A percentile compares a stretch with the other conserved stretches of the same genome.
Conservation (phyloP, 495 filamentous ascomycete species). For the Durotheca rogersii region DNA sequence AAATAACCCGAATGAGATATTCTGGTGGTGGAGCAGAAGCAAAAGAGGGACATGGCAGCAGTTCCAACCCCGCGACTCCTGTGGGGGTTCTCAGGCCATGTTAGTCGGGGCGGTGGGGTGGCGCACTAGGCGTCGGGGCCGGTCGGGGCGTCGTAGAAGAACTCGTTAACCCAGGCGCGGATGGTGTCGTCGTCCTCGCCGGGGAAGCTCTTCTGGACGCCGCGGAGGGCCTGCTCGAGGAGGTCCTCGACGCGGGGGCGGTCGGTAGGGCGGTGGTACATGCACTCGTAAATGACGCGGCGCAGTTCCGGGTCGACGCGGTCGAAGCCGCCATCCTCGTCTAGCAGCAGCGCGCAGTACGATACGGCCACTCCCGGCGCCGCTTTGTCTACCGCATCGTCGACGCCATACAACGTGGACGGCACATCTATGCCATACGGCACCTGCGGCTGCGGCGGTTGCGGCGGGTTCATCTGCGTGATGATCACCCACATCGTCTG, state of each 20-base stretch:
- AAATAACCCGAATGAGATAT: too few relatives aligned
- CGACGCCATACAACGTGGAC: neutral
- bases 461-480: neutral
- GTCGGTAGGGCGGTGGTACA: constrained; percentile 13
- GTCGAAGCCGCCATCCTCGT: neutral
- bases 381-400: neutral
- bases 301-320: constrained; percentile 15
- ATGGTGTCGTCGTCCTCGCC: constrained; percentile 1
- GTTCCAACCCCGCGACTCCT: too few relatives aligned
- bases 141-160: neutral
- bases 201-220: neutral
- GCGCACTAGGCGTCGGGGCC: too few relatives aligned
- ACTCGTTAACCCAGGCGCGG: neutral
- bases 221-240: neutral
- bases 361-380: constrained; percentile 4
- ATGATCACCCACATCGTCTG: constrained; percentile 25
- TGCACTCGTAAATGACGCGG: constrained; percentile 13
- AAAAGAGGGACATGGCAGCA: too few relatives aligned
- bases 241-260: constrained; percentile 15
- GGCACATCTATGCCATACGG: neutral
- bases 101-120: too few relatives aligned
- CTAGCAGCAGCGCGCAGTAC: constrained; percentile 13
- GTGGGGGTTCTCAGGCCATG: too few relatives aligned
- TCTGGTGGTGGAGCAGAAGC: too few relatives aligned
- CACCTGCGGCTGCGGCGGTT: constrained; percentile 11